These are phyloP conservation scores for Camillea tinctor DNA, from an alignment of 2,329 filamentous ascomycete genomes.

Conservation along the genomic window DNA sequence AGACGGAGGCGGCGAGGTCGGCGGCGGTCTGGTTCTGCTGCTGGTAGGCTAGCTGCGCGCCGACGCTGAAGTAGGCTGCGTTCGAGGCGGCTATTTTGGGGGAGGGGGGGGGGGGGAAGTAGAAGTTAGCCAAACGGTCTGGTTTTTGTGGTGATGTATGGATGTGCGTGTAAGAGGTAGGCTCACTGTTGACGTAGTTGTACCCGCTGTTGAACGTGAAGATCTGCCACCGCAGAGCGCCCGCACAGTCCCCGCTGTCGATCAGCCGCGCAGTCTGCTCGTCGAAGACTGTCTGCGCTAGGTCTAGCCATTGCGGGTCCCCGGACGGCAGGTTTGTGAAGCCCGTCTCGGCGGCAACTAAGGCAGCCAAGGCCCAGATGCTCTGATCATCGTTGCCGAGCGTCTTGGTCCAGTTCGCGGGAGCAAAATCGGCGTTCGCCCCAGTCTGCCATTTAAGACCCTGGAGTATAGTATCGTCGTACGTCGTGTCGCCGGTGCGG, in stretches of 20 bases:
- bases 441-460: constrained; percentile 45
- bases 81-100: constrained; percentile 36
- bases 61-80: constrained; percentile 44
- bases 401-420: constrained; percentile 35
- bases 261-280: constrained; percentile 54
- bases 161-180: too few relatives aligned
- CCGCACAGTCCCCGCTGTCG: constrained; percentile 47
- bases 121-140: too few relatives aligned
- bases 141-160: too few relatives aligned
- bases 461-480: constrained; percentile 45
- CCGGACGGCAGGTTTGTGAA: constrained; percentile 50
- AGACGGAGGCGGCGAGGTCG: constrained; percentile 56
- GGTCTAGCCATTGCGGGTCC: constrained; percentile 55
- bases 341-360: constrained; percentile 58
- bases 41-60: constrained; percentile 58
- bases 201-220: constrained; percentile 61
- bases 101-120: too few relatives aligned
- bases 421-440: constrained; percentile 41
- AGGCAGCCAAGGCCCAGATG: constrained; percentile 63
- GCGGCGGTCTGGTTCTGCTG: constrained; percentile 62
- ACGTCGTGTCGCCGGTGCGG: constrained; percentile 49
- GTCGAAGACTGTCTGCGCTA: constrained; percentile 63
- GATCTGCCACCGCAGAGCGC: constrained; percentile 71
- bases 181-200: neutral
- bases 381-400: constrained; percentile 55